A percentile compares a stretch with the other conserved stretches of the same genome.
Evolutionary conservation across 1,284 basidiomycete genomes (phyloP).

Genomic region (Puccinia horiana): DNA sequence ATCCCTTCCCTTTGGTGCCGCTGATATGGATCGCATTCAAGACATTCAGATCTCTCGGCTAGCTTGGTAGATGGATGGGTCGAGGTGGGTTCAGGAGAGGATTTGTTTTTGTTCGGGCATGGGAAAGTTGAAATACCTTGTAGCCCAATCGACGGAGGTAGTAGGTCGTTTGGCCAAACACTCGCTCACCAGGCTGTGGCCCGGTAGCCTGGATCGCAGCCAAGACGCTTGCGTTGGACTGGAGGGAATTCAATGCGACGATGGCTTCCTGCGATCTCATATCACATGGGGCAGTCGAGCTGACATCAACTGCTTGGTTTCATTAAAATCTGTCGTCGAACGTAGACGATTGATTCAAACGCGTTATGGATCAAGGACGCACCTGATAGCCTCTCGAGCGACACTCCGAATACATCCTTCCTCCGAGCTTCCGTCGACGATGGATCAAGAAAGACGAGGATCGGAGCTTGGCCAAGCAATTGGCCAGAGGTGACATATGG

Average conservation of each 20-base stretch:
- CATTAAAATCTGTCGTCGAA: not conserved
- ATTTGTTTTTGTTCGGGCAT: slow-evolving; percentile 56
- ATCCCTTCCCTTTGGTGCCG: slow-evolving; percentile 98
- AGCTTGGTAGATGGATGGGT: slow-evolving; percentile 40
- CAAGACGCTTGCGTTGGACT: slow-evolving; percentile 59
- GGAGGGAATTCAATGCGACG: slow-evolving; percentile 81
- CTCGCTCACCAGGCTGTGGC: slow-evolving; percentile 9
- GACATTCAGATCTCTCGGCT: slow-evolving; percentile 79
- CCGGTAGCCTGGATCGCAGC: slow-evolving; percentile 44
- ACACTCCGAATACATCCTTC: slow-evolving; percentile 6
- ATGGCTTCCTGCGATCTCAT: slow-evolving; percentile 70
- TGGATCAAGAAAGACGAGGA: not conserved
- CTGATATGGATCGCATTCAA: slow-evolving; percentile 96
- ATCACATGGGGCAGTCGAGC: not conserved
- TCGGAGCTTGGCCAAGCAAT: not conserved
- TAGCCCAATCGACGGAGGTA: slow-evolving; percentile 82
- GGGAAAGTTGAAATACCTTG: slow-evolving; percentile 70
- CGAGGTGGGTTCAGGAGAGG: not conserved
- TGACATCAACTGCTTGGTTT: slow-evolving; percentile 4
- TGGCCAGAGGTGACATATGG: not conserved
- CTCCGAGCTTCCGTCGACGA: not conserved
- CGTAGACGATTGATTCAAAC: not conserved
- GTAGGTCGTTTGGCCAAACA: slow-evolving; percentile 65
- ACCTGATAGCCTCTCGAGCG: slow-evolving; percentile 21
- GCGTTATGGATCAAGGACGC: not conserved